Evolutionary conservation across 129 eudicot genomes (phyloP), one percentile per base, ranked within the genome.

Genomic region (Ambrosia artemisiifolia): DNA sequence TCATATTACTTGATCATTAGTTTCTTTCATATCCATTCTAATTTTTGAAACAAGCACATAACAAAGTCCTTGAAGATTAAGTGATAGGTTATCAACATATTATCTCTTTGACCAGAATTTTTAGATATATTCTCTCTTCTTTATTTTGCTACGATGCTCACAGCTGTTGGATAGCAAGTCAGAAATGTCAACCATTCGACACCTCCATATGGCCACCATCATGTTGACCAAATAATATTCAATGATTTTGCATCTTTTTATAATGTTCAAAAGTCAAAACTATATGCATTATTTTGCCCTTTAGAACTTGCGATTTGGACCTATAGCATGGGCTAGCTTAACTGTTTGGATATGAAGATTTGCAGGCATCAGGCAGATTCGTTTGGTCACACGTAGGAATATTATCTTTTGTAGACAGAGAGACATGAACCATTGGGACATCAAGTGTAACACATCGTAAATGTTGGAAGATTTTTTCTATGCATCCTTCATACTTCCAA

Each of bases 221-320:
- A 48, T 9, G 36, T 48, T 73, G 78, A 73, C 78, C 38, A 62
- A 62, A 62, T 60, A 18, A 61, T 44, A 43, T 60, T 43, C 47
- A 60, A 12, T 19, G 50, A 73, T 73, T 62, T 73, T 62, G 78
- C 78, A 73, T 73, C 61, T 73, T 11, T 47, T 61, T 51, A 36
- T 70, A n/a, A 9, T 20, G 30, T 59, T 46, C 14, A 9, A 11
- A 17, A 48, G 62, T 73, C 78, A 62, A 72, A 73, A 30, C 60
- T 46, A 73, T 72, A 5, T 30, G 17, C 11, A 46, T 14, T 32
- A 38, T 43, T 9, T 28, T 46, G 43, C 64, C 51, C 64, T 55
- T 53, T 35, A 28, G 6, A 62, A 34, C 38, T 28, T 57, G 38
- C 13, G 64, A 57, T 57, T 57, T 30, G 38, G 64, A 24, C 8